These are phyloP conservation scores for Diaporthe eres DNA, from an alignment of 2,329 filamentous ascomycete species.

Conservation along the genomic window DNA sequence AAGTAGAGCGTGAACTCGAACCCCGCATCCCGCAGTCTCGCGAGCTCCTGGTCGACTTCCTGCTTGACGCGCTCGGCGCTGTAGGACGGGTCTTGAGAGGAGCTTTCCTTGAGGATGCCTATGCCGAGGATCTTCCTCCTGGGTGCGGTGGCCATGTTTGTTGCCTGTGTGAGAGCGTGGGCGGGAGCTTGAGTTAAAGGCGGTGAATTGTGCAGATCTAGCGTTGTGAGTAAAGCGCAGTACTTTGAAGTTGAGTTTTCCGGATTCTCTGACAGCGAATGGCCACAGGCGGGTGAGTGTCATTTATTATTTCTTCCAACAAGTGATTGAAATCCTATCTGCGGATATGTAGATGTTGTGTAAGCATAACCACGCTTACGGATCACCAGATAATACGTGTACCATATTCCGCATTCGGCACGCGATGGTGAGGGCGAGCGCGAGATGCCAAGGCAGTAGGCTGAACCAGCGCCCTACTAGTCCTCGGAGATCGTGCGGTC, in stretches of 20 bases:
- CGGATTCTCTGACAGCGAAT: not conserved
- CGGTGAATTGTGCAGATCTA: not conserved
- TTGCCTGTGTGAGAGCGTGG: too few relatives aligned
- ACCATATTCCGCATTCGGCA: not conserved
- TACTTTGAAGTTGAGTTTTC: too few relatives aligned
- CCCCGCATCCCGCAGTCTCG: constrained; percentile 5
- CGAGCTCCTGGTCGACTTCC: constrained; percentile 15
- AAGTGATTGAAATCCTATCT: not conserved
- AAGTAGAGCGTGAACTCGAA: constrained; percentile 26
- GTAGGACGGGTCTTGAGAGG: constrained; percentile 10
- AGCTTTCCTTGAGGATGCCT: constrained; percentile 30
- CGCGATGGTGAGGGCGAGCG: constrained; percentile 15
- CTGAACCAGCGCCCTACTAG: not conserved
- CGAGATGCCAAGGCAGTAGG: constrained; percentile 18
- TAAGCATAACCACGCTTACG: constrained; percentile 1
- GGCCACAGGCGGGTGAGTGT: not conserved
- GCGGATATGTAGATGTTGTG: not conserved
- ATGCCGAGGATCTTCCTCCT: constrained; percentile 31
- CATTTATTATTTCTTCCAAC: not conserved
- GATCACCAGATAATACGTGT: not conserved
- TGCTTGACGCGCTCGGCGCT: constrained; percentile 17
- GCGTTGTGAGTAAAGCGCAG: not conserved
- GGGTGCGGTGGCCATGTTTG: not conserved
- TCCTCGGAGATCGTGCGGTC: not conserved
- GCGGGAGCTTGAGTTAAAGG: not conserved